Evolutionary conservation across 2,329 filamentous ascomycete genomes (phyloP).

Genomic region (Talaromyces verruculosus): DNA sequence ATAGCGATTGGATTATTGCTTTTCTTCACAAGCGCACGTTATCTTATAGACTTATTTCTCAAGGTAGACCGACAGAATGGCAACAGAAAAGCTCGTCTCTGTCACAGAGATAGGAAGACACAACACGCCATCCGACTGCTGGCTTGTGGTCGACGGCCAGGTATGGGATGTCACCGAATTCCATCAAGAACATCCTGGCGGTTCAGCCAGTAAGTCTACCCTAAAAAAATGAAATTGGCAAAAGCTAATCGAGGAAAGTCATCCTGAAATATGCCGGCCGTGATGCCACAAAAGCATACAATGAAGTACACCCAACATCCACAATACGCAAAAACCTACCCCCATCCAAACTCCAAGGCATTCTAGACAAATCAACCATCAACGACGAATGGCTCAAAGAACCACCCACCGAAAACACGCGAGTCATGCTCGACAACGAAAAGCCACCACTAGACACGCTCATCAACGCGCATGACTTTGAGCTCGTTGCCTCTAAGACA

Average conservation of each 20-base stretch:
- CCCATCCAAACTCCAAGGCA: constrained; percentile 50
- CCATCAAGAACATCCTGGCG: constrained; percentile 62
- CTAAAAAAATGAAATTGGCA: background rate
- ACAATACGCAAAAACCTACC: constrained; percentile 48
- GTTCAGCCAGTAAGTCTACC: constrained; percentile 50
- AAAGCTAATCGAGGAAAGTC: constrained; percentile 30
- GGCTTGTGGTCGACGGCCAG: constrained; percentile 67
- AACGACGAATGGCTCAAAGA: constrained; percentile 50
- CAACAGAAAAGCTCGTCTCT: constrained; percentile 38
- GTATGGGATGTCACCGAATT: constrained; percentile 70
- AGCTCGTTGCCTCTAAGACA: constrained; percentile 55
- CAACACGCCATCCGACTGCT: constrained; percentile 54
- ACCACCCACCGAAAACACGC: constrained; percentile 35
- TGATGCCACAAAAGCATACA: constrained; percentile 49
- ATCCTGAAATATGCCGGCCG: constrained; percentile 49
- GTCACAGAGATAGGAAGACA: constrained; percentile 51
- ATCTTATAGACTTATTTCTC: background rate
- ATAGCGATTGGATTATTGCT: background rate
- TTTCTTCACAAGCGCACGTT: background rate
- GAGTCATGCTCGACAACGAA: constrained; percentile 31
- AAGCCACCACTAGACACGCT: constrained; percentile 56
- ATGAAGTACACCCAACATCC: constrained; percentile 48
- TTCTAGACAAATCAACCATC: constrained; percentile 51
- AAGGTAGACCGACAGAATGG: constrained; percentile 26
- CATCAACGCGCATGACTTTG: constrained; percentile 63